phyloP scores from a whole-genome alignment of 805 yeast species.

The Yarrowia sp. region DNA sequence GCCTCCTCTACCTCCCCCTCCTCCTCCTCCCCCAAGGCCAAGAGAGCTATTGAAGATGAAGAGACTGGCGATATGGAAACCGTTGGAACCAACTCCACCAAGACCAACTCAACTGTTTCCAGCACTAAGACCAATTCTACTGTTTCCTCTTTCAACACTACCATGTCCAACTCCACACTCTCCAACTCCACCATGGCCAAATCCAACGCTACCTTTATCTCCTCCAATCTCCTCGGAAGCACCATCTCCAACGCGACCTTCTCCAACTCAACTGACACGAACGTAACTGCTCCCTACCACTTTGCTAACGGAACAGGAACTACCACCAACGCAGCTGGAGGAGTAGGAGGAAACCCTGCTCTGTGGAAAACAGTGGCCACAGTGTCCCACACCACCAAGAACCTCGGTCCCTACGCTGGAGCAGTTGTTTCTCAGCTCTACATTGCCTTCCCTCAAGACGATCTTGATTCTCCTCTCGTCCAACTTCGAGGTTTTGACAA shows the following conservation, averaged over 20 bases:
- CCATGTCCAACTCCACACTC: not conserved
- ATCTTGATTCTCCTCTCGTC: constrained; percentile 49
- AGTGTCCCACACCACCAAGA: constrained; percentile 46
- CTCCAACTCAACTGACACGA: not conserved
- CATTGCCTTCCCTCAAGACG: constrained; percentile 44
- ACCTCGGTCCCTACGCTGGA: constrained; percentile 49
- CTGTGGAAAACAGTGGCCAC: constrained; percentile 52
- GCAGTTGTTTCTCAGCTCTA: constrained; percentile 52
- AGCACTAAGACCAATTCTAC: no score
- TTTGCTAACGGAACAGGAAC: constrained; percentile 30
- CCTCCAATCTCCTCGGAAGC: no score
- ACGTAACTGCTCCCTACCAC: not conserved
- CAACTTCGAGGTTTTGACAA: constrained; percentile 58
- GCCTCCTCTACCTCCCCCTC: not conserved
- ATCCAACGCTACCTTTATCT: no score
- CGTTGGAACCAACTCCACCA: not conserved
- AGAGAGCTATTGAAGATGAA: not conserved
- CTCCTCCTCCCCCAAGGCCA: not conserved
- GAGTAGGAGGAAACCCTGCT: constrained; percentile 56
- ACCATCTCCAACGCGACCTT: no score
- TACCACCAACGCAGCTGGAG: constrained; percentile 42
- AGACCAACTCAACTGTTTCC: no score
- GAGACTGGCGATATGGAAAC: not conserved
- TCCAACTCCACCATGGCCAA: not conserved
- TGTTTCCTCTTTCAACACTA: no score